phyloP scores from a whole-genome alignment of 2,329 filamentous ascomycete species.

The Verticillium nonalfalfae region DNA sequence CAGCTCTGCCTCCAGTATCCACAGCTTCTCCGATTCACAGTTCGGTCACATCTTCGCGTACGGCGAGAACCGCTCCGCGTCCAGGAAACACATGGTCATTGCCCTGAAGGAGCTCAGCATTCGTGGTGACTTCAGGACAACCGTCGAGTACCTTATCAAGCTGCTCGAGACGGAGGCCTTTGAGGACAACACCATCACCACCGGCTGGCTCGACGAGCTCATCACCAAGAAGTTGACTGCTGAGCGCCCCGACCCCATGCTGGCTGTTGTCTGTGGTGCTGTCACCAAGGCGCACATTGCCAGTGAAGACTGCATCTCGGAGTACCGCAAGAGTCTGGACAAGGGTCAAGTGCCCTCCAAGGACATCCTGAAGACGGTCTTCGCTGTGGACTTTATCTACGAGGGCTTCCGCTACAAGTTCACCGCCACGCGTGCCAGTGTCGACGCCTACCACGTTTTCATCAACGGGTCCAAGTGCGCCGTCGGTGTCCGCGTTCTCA shows the following conservation, averaged over 20 bases:
- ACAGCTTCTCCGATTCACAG: conserved; percentile 98
- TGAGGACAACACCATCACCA: conserved; percentile 98
- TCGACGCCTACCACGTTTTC: conserved; percentile 95
- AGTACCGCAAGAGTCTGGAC: conserved; percentile 84
- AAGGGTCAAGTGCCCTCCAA: conserved; percentile 97
- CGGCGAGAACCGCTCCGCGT: conserved; percentile 93
- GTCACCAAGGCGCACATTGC: conserved; percentile 91
- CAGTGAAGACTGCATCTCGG: conserved; percentile 81
- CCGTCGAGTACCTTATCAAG: conserved; percentile 98
- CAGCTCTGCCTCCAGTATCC: conserved; percentile 90
- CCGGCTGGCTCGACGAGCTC: conserved; percentile 96
- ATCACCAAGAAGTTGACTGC: conserved; percentile 97
- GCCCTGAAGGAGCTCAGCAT: conserved; percentile 98
- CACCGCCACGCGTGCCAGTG: conserved; percentile 85
- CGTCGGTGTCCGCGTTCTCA: conserved; percentile 85
- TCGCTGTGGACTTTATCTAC: conserved; percentile 98
- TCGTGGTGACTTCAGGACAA: conserved; percentile 97
- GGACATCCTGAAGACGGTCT: conserved; percentile 95
- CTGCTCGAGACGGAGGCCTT: conserved; percentile 96
- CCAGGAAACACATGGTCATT: conserved; percentile 98
- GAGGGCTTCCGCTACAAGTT: conserved; percentile 97
- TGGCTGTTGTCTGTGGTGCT: conserved; percentile 93
- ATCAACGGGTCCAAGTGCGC: conserved; percentile 98
- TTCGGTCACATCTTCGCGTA: conserved; percentile 99
- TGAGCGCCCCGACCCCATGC: conserved; percentile 85